These are phyloP conservation scores for Mycena amicta DNA, from an alignment of 768 basidiomycete genomes.

Conservation along the genomic window DNA sequence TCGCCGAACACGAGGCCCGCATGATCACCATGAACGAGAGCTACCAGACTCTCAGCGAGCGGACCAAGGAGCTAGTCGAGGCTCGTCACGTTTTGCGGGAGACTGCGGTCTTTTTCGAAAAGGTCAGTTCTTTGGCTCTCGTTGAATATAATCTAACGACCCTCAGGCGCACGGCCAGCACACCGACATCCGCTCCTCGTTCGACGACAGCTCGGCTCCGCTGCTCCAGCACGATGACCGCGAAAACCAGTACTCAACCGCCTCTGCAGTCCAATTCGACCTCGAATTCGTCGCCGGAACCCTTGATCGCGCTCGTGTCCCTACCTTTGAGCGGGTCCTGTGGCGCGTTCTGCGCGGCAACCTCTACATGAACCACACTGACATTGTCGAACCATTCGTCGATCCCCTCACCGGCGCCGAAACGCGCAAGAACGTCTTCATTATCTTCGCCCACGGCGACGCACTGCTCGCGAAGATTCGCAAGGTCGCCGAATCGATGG, in stretches of 20 bases:
- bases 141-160: background rate
- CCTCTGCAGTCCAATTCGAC: slow-evolving; percentile 67
- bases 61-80: slow-evolving; percentile 85
- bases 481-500: slow-evolving; percentile 99
- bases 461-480: slow-evolving; percentile 94
- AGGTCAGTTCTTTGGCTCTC: slow-evolving; percentile 46
- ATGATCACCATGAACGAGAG: slow-evolving; percentile 90
- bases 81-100: slow-evolving; percentile 93
- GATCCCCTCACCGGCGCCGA: slow-evolving; percentile 83
- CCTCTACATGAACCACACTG: slow-evolving; percentile 97
- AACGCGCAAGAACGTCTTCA: slow-evolving; percentile 97
- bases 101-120: slow-evolving; percentile 95
- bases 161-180: slow-evolving; percentile 76
- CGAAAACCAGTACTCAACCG: slow-evolving; percentile 57
- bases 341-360: slow-evolving; percentile 99
- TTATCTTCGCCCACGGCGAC: slow-evolving; percentile 97
- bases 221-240: slow-evolving; percentile 90
- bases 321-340: slow-evolving; percentile 94
- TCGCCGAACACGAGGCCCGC: slow-evolving; percentile 84
- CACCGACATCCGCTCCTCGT: slow-evolving; percentile 80
- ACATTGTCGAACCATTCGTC: slow-evolving; percentile 90
- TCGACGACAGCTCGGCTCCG: slow-evolving; percentile 90
- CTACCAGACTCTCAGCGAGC: slow-evolving; percentile 85
- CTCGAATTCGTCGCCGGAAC: slow-evolving; percentile 98
- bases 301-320: slow-evolving; percentile 87